phyloP scores from a whole-genome alignment of 208 protist genomes.

The Wallacemonas sp. region DNA sequence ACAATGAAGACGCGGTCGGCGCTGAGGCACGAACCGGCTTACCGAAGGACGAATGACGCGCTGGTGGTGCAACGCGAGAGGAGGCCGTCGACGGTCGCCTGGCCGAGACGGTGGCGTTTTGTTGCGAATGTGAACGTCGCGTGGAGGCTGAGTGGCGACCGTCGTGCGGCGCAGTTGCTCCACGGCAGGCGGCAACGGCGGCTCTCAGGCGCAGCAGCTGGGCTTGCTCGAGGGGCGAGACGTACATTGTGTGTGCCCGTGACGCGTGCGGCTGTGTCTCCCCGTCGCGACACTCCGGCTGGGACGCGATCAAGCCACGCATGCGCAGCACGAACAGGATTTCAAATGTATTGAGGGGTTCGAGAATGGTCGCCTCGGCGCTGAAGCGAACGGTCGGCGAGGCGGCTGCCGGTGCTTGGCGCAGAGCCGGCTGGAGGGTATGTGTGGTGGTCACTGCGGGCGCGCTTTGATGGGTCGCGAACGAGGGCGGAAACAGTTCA shows the following conservation, averaged over 20 bases:
- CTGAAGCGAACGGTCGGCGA: conserved; percentile 20
- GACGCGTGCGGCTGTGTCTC: conserved; percentile 30
- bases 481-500: too few species aligned
- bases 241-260: conserved; percentile 64
- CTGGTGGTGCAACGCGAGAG: too few species aligned
- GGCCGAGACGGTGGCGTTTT: not conserved
- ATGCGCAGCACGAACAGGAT: conserved; percentile 76
- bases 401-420: too few species aligned
- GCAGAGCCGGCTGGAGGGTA: too few species aligned
- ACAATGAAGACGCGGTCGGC: conserved; percentile 7
- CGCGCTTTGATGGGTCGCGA: too few species aligned
- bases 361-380: conserved; percentile 43
- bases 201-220: conserved; percentile 39
- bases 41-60: not conserved
- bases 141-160: too few species aligned
- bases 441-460: too few species aligned
- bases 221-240: conserved; percentile 58
- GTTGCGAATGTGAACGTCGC: not conserved
- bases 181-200: too few species aligned
- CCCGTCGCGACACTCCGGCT: conserved; percentile 23
- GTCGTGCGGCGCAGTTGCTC: too few species aligned
- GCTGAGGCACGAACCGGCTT: not conserved
- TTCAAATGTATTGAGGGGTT: conserved; percentile 65
- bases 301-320: conserved; percentile 71
- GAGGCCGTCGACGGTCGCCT: too few species aligned